Evolutionary conservation across 192 early-diverging fungal genomes (phyloP).

Genomic region (Coemansia sp.): DNA sequence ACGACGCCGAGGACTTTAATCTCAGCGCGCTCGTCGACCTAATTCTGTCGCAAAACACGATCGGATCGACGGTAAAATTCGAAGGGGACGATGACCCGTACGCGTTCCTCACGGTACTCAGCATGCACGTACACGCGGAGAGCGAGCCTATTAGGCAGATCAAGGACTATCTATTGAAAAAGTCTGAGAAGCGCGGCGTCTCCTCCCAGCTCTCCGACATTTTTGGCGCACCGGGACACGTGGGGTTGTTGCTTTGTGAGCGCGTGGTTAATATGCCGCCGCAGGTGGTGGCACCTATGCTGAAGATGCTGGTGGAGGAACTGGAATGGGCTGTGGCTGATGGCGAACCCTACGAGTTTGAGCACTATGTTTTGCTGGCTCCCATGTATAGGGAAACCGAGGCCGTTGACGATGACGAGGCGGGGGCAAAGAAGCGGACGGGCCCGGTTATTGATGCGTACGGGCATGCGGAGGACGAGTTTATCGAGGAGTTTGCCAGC

Average conservation of each 20-base stretch:
- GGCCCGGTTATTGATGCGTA: conserved; percentile 50
- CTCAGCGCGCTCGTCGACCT: conserved; percentile 78
- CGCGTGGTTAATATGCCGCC: conserved; percentile 96
- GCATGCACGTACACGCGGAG: conserved; percentile 64
- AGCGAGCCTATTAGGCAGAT: conserved; percentile 56
- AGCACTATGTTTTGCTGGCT: conserved; percentile 75
- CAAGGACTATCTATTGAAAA: conserved; percentile 65
- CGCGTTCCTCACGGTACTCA: conserved; percentile 77
- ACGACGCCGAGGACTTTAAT: conserved; percentile 74
- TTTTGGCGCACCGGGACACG: conserved; percentile 32
- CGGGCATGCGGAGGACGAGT: conserved; percentile 91
- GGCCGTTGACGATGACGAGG: conserved; percentile 45
- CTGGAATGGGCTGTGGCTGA: conserved; percentile 70
- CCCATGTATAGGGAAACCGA: conserved; percentile 80
- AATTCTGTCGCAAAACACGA: conserved; percentile 68
- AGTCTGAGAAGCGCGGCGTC: conserved; percentile 33
- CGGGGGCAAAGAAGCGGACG: conserved; percentile 56
- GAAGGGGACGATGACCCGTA: conserved; percentile 82
- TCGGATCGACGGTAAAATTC: conserved; percentile 89
- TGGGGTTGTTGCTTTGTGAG: conserved; percentile 79
- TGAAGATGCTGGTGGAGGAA: conserved; percentile 85
- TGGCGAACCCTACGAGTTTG: conserved; percentile 72
- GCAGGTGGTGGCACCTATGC: conserved; percentile 86
- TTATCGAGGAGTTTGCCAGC: conserved; percentile 73
- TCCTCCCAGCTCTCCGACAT: conserved; percentile 27